These are phyloP conservation scores for Podospora australis DNA, from an alignment of 495 filamentous ascomycete species.

Conservation along the genomic window DNA sequence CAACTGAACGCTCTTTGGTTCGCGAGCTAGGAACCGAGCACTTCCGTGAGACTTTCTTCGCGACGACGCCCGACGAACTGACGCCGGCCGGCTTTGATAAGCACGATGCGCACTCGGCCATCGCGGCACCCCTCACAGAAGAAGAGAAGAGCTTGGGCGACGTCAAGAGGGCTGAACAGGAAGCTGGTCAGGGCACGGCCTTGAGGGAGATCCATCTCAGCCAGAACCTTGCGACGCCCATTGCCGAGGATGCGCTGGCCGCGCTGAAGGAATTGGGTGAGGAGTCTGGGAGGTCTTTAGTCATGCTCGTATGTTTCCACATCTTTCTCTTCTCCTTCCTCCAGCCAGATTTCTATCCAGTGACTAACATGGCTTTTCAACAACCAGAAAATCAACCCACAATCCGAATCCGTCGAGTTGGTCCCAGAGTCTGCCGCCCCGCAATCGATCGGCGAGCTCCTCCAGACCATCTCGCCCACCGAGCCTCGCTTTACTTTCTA, in stretches of 20 bases:
- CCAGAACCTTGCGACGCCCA: slow-evolving; percentile 56
- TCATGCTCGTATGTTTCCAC: slow-evolving; percentile 67
- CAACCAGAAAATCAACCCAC: slow-evolving; percentile 62
- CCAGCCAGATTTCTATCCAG: background rate
- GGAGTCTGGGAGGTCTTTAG: slow-evolving; percentile 51
- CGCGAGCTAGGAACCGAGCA: slow-evolving; percentile 85
- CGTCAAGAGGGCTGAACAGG: slow-evolving; percentile 73
- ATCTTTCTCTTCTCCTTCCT: background rate
- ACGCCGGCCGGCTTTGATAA: slow-evolving; percentile 65
- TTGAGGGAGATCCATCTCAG: slow-evolving; percentile 53
- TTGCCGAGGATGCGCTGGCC: slow-evolving; percentile 60
- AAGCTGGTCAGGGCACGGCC: slow-evolving; percentile 64
- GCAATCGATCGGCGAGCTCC: slow-evolving; percentile 37
- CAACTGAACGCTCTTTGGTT: slow-evolving; percentile 74
- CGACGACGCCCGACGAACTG: slow-evolving; percentile 67
- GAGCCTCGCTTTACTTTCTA: slow-evolving; percentile 92
- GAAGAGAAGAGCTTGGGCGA: slow-evolving; percentile 75
- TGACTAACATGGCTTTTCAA: background rate
- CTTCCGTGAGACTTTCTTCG: slow-evolving; percentile 72
- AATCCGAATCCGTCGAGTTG: slow-evolving; percentile 72
- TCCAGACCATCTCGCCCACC: slow-evolving; percentile 64
- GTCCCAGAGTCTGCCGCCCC: slow-evolving; percentile 48
- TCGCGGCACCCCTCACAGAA: slow-evolving; percentile 75
- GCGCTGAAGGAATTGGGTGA: slow-evolving; percentile 54
- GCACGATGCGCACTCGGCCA: slow-evolving; percentile 61